Base-by-base conservation (phyloP, 495 filamentous ascomycete genomes). In the Hypomontagnella monticulosa region DNA sequence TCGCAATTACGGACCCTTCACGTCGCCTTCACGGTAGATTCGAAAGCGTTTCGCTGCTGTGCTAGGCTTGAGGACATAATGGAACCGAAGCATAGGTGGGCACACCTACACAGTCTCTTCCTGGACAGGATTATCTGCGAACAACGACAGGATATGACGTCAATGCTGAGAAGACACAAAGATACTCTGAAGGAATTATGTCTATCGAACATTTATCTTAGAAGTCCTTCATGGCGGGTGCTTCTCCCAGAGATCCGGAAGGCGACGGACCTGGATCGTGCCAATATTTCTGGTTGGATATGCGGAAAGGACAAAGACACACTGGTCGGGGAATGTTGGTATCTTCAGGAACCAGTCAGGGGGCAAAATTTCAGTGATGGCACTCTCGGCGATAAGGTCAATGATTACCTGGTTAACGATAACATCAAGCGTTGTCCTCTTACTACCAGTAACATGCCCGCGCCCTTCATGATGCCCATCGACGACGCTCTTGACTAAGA, bases 71-170 rank as follows among this genome's bases (percentile, higher is more conserved):
- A 63, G 8, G 32, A 63, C 37, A 55, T 68, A 9, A 63, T 62
- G n/a, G 59, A 63, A 12, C 59, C 42, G 20, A 48, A 50, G 23
- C 48, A 63, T 27, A 48, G 20, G 43, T 68, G 65, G 65, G 48
- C 54, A 3, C 38, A 63, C 40, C 65, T 68, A 7, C 42, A 53
- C 0, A 63, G 47, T 16, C 37, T 68, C 4, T 54, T 53, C 34
- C 19, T 68, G 32, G 53, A 48, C 9, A 50, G 42, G 15, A 54
- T 63, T 19, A 52, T 38, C 4, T 68, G 65, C 36, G 54, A 63
- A 52, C 59, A 63, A 52, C 59, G 59, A 30, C 53, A 55, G 4
- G 65, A 54, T n/a, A 42, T 68, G 7, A 54, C 63, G 53, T 57
- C 65, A 5, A 47, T 68, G 33, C 43, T 68, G 8, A 59, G 34